Evolutionary conservation across 1,284 basidiomycete genomes (phyloP).

Genomic region (Puccinia horiana): DNA sequence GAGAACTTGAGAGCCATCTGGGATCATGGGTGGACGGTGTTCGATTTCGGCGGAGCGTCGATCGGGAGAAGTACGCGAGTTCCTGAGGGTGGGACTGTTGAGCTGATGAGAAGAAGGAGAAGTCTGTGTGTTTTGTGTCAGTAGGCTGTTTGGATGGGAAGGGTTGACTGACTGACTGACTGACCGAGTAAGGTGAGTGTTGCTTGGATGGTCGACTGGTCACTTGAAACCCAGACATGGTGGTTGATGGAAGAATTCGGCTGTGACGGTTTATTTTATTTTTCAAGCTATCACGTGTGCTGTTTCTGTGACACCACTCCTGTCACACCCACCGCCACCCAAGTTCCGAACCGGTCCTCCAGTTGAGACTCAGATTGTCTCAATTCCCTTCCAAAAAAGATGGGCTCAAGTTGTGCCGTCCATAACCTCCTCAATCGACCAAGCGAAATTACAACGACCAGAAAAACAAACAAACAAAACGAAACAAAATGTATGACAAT

Average conservation of each 20-base stretch:
- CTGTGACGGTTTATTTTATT: too few species aligned
- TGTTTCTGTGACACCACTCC: too few species aligned
- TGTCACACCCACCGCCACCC: too few species aligned
- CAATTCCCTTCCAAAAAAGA: too few species aligned
- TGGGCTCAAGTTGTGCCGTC: too few species aligned
- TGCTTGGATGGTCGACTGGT: constrained; percentile 12
- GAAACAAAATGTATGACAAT: too few species aligned
- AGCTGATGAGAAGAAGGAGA: background rate
- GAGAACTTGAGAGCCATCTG: constrained; percentile 44
- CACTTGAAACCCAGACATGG: constrained; percentile 14
- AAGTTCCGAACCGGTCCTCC: too few species aligned
- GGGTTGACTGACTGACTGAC: background rate
- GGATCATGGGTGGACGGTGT: constrained; percentile 36
- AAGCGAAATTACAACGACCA: too few species aligned
- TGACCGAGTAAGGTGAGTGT: background rate
- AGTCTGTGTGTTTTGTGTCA: background rate
- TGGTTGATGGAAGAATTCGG: background rate
- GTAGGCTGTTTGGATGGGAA: background rate
- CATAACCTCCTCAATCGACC: too few species aligned
- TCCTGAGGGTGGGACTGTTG: background rate
- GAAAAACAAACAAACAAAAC: too few species aligned
- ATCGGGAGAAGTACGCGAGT: constrained; percentile 8
- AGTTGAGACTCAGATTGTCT: too few species aligned
- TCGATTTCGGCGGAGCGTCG: constrained; percentile 1
- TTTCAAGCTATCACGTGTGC: too few species aligned